phyloP scores from a whole-genome alignment of 306 rosid species.

The Quercus bicolor region DNA sequence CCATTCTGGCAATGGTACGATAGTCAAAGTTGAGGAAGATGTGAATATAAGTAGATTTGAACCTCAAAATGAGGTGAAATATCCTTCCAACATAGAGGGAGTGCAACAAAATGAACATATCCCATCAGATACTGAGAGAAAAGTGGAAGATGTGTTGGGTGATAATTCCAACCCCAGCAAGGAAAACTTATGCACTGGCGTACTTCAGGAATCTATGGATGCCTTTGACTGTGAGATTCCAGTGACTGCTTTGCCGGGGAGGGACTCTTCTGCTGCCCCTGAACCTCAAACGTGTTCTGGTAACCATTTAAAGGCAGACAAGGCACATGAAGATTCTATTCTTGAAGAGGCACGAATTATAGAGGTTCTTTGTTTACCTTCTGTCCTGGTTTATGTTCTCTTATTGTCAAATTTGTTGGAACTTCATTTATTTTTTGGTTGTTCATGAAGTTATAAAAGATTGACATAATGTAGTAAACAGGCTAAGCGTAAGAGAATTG shows the following conservation, averaged over 20 bases:
- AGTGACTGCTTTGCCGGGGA: conserved; percentile 35
- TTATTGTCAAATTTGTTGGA: conserved; percentile 13
- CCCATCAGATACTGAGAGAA: conserved; percentile 40
- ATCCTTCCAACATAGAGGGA: conserved; percentile 40
- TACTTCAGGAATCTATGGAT: conserved; percentile 33
- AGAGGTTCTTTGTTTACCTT: conserved; percentile 52
- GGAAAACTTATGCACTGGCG: conserved; percentile 33
- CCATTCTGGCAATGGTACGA: conserved; percentile 30
- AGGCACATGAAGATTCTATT: conserved; percentile 87
- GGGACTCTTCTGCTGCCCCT: conserved; percentile 33
- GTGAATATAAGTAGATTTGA: conserved; percentile 31
- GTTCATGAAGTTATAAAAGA: conserved; percentile 18
- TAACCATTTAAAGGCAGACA: conserved; percentile 46
- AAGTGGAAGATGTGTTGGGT: conserved; percentile 31
- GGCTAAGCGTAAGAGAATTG: conserved; percentile 93
- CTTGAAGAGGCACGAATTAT: conserved; percentile 82
- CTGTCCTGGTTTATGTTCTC: conserved; percentile 20
- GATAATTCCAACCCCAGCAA: conserved; percentile 38
- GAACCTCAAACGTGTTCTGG: conserved; percentile 41
- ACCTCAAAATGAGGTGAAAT: conserved; percentile 34
- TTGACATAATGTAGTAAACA: conserved; percentile 35
- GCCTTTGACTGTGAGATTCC: conserved; percentile 34
- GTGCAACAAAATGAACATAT: conserved; percentile 40
- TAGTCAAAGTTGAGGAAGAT: conserved; percentile 44
- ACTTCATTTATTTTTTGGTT: conserved; percentile 1